Conservation (phyloP, 768 basidiomycete genomes). For the Suillus luteus region DNA sequence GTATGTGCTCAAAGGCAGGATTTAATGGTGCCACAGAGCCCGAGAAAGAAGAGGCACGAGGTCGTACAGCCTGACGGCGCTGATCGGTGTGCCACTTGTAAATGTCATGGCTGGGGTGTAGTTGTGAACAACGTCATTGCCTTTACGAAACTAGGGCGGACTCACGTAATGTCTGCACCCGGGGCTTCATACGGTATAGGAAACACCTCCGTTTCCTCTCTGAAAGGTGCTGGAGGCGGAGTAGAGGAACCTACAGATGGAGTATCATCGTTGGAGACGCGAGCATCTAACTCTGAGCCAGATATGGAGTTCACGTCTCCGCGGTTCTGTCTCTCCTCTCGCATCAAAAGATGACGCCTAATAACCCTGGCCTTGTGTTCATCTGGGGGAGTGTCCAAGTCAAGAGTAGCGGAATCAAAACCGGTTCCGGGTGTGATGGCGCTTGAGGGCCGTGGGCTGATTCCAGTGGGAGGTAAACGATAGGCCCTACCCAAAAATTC, state of each 20-base stretch:
- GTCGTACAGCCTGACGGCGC: conserved; percentile 57
- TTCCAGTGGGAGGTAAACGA: conserved; percentile 37
- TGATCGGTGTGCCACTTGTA: conserved; percentile 94
- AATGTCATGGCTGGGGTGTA: conserved; percentile 70
- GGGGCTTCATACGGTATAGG: conserved; percentile 87
- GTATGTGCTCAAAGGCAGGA: conserved; percentile 89
- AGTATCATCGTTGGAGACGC: conserved; percentile 15
- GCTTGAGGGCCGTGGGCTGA: conserved; percentile 37
- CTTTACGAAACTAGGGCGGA: conserved; percentile 19
- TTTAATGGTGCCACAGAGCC: conserved; percentile 54
- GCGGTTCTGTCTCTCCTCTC: conserved; percentile 51
- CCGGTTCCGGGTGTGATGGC: conserved; percentile 33
- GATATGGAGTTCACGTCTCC: conserved; percentile 25
- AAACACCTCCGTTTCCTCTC: conserved; percentile 69
- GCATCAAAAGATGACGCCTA: conserved; percentile 76
- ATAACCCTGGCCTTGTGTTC: conserved; percentile 86
- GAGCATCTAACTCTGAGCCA: conserved; percentile 28
- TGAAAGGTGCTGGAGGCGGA: conserved; percentile 26
- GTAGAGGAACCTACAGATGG: conserved; percentile 28
- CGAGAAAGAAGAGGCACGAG: conserved; percentile 71
- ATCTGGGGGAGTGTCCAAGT: conserved; percentile 66
- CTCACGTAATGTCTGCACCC: conserved; percentile 93
- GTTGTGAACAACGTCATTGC: conserved; percentile 11
- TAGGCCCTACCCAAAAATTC: conserved; percentile 20
- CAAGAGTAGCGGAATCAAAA: conserved; percentile 32